These are phyloP conservation scores for Globisporangium spinosum DNA, from an alignment of 352 stramenopile species.

Conservation along the genomic window DNA sequence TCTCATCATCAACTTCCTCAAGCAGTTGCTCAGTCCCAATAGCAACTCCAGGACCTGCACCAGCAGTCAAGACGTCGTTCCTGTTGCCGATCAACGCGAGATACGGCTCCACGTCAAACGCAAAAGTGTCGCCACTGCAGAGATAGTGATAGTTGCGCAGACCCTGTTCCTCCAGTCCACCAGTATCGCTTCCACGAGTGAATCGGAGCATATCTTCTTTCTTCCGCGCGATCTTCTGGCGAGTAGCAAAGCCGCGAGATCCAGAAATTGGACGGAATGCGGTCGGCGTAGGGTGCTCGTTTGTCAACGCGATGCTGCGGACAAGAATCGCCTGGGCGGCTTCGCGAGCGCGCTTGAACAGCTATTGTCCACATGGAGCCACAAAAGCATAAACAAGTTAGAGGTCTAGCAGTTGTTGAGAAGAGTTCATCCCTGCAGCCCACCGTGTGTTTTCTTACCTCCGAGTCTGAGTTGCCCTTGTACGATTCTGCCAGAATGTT, in stretches of 20 bases:
- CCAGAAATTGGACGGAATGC: constrained; percentile 73
- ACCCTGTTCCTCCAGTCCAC: neutral
- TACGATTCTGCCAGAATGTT: constrained; percentile 56
- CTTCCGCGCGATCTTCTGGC: constrained; percentile 40
- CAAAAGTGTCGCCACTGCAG: constrained; percentile 56
- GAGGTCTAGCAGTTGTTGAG: neutral
- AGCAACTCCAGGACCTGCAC: neutral
- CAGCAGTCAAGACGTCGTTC: neutral
- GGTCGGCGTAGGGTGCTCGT: constrained; percentile 53
- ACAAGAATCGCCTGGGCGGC: constrained; percentile 54
- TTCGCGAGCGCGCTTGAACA: constrained; percentile 51
- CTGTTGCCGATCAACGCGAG: constrained; percentile 36
- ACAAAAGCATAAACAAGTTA: neutral
- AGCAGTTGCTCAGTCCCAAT: neutral
- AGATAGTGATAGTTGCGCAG: constrained; percentile 14
- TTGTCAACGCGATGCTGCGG: constrained; percentile 67
- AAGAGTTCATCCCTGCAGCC: neutral
- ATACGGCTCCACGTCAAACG: constrained; percentile 71
- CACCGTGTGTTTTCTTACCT: constrained; percentile 28
- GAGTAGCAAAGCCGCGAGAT: constrained; percentile 42
- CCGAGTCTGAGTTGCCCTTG: constrained; percentile 35
- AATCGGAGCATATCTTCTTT: constrained; percentile 37
- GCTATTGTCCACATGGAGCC: constrained; percentile 24
- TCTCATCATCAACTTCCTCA: constrained; percentile 57
- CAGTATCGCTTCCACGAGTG: constrained; percentile 20